A percentile compares a stretch with the other conserved stretches of the same genome.
Conservation (phyloP, 208 protist species). For the Spongospora subterranea region DNA sequence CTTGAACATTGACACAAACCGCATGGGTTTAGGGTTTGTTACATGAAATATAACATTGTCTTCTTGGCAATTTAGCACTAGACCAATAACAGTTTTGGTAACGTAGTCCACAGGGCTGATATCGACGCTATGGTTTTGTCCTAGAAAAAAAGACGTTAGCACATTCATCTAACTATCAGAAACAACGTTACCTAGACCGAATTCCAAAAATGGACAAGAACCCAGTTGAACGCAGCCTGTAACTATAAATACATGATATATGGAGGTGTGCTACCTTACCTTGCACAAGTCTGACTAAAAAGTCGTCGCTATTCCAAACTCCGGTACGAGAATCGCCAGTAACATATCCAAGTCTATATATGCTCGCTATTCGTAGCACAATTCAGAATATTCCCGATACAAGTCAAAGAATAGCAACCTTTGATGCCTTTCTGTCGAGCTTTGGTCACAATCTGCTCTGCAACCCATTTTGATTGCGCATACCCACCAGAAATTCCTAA, state of each 20-base stretch:
- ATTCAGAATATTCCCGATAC: neutral
- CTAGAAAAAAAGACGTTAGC: neutral
- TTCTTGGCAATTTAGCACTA: neutral
- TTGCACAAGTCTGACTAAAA: neutral
- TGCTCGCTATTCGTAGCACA: neutral
- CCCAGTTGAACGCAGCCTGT: neutral
- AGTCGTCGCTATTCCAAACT: neutral
- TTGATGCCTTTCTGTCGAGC: neutral
- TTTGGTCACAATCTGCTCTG: neutral
- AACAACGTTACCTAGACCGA: neutral
- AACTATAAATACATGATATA: neutral
- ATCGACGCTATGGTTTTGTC: neutral
- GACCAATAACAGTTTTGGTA: neutral
- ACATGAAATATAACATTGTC: neutral
- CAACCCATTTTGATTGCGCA: conserved; percentile 6
- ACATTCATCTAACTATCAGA: neutral
- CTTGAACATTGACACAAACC: neutral
- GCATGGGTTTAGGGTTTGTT: neutral
- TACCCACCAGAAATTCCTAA: neutral
- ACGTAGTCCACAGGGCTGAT: neutral
- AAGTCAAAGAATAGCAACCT: neutral
- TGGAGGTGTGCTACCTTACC: neutral
- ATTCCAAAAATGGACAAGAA: neutral
- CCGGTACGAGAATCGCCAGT: neutral
- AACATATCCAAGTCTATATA: neutral